A percentile compares a stretch with the other conserved stretches of the same genome.
phyloP scores from a whole-genome alignment of 1,284 basidiomycete species.

The Rhodotorula sp. region DNA sequence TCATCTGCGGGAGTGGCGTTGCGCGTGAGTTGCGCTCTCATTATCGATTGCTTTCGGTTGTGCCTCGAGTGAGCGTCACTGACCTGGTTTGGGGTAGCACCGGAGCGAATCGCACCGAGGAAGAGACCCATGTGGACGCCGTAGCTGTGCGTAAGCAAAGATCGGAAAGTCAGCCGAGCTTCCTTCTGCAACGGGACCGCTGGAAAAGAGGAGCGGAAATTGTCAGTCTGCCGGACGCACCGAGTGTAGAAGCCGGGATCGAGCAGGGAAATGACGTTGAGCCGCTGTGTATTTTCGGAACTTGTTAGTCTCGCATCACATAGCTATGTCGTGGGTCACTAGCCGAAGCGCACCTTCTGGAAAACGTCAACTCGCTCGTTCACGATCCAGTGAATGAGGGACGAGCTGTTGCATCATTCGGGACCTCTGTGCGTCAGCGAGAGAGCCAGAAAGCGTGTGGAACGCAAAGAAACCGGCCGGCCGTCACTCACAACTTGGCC shows the following conservation, averaged over 20 bases:
- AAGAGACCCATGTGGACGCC: constrained; percentile 59
- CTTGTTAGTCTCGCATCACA: background rate
- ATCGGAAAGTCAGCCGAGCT: background rate
- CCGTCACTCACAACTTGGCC: constrained; percentile 46
- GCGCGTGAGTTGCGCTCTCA: background rate
- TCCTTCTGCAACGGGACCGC: too few species aligned
- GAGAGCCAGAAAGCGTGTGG: constrained; percentile 37
- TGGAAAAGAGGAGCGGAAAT: too few species aligned
- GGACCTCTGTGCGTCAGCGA: too few species aligned
- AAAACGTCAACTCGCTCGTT: constrained; percentile 47
- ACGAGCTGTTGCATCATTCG: constrained; percentile 1
- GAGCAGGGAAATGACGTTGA: constrained; percentile 54
- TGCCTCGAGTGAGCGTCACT: background rate
- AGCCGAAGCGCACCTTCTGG: constrained; percentile 2
- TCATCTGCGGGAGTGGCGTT: constrained; percentile 46
- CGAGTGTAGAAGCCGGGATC: constrained; percentile 59
- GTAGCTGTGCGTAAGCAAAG: constrained; percentile 42
- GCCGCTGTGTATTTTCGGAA: constrained; percentile 47
- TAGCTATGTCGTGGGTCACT: too few species aligned
- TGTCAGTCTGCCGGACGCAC: constrained; percentile 11
- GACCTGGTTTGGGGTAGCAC: constrained; percentile 41
- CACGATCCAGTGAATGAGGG: constrained; percentile 54
- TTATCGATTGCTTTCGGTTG: background rate
- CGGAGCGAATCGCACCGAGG: constrained; percentile 45
- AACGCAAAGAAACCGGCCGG: background rate